Conservation (phyloP, 2,329 filamentous ascomycete species). For the Didymella pinodella region DNA sequence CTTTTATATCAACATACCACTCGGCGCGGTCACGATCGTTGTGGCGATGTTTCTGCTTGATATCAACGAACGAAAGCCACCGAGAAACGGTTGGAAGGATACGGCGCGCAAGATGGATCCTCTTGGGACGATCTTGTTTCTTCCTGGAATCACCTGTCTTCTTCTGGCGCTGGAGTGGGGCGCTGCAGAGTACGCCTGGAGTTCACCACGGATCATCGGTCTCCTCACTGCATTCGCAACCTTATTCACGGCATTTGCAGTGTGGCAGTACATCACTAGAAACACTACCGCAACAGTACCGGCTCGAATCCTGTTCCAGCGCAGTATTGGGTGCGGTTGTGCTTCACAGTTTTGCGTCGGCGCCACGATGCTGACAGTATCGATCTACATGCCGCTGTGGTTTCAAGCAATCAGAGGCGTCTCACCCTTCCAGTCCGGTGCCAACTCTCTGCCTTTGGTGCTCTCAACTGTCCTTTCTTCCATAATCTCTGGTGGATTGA, state of each 20-base stretch:
- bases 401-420: conserved; percentile 58
- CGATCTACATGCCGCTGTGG: conserved; percentile 55
- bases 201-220: conserved; percentile 51
- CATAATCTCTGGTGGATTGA: conserved; percentile 50
- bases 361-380: conserved; percentile 48
- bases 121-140: conserved; percentile 51
- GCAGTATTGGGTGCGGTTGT: conserved; percentile 52
- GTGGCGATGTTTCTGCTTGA: conserved; percentile 47
- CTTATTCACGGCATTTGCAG: conserved; percentile 50
- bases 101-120: conserved; percentile 54
- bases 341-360: conserved; percentile 54
- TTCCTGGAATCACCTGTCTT: conserved; percentile 56
- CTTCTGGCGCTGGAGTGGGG: conserved; percentile 59
- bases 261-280: conserved; percentile 50
- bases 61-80: conserved; percentile 42
- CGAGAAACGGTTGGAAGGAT: conserved; percentile 37
- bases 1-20: conserved; percentile 61
- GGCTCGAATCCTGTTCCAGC: conserved; percentile 52
- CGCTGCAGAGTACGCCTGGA: conserved; percentile 56
- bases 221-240: conserved; percentile 53
- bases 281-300: conserved; percentile 54
- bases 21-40: conserved; percentile 55
- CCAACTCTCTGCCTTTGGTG: conserved; percentile 56
- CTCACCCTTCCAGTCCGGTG: conserved; percentile 54
- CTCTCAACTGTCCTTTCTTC: conserved; percentile 54